Conservation (phyloP, 176 grass and related monocot genomes). For the Oryza longistaminata region DNA sequence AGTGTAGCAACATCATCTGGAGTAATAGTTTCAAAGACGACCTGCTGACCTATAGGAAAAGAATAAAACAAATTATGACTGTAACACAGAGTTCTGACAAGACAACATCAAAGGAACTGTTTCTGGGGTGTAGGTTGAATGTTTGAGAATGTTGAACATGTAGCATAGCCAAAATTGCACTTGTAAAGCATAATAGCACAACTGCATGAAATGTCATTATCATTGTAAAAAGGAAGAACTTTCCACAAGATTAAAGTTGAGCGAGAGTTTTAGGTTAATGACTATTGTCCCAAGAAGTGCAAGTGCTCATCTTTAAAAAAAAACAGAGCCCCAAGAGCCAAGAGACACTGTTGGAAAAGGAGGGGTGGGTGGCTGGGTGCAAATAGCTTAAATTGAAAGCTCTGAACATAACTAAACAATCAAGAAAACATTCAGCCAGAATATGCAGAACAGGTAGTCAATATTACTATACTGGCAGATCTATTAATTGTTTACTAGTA, state of each 20-base stretch:
- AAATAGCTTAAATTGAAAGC: neutral
- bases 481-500: conserved; percentile 24
- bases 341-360: neutral
- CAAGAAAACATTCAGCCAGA: neutral
- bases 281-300: neutral
- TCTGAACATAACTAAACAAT: conserved; percentile 11
- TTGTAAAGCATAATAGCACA: neutral
- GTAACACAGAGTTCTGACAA: neutral
- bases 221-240: conserved; percentile 7
- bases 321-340: neutral
- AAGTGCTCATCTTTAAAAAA: conserved; percentile 11
- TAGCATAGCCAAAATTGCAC: neutral
- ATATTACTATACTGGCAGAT: neutral
- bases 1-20: conserved; percentile 87
- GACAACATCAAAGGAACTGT: neutral
- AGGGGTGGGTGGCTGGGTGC: neutral
- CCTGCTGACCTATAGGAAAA: conserved; percentile 40
- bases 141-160: neutral
- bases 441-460: neutral
- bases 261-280: no score
- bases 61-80: neutral
- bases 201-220: neutral
- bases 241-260: neutral
- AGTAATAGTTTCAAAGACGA: conserved; percentile 60
- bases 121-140: conserved; percentile 11